Evolutionary conservation across 1,284 basidiomycete genomes (phyloP).

Genomic region (Rhodotorula sp.): DNA sequence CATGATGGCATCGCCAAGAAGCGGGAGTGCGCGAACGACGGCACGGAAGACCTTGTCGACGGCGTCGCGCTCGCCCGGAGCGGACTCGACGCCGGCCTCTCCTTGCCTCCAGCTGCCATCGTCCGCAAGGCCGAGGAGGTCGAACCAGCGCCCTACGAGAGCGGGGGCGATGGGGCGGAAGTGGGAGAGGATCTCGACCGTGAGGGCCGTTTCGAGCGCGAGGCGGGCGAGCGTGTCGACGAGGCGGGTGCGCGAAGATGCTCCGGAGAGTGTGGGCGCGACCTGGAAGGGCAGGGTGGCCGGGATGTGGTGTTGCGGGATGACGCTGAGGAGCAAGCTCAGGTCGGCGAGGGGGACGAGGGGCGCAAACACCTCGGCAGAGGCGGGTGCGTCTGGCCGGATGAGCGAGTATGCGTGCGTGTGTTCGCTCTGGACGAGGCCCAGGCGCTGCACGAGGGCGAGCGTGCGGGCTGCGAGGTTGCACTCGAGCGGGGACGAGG

Average conservation of each 20-base stretch:
- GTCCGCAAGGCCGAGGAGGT: conserved; percentile 38
- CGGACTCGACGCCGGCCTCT: conserved; percentile 19
- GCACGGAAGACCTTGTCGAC: conserved; percentile 40
- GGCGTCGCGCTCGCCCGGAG: conserved; percentile 29
- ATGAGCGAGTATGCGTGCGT: background rate
- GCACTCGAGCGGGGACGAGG: conserved; percentile 15
- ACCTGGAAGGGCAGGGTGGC: conserved; percentile 11
- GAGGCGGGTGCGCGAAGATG: conserved; percentile 16
- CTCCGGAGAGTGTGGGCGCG: background rate
- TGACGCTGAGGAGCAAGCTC: conserved; percentile 20
- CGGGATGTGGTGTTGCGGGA: conserved; percentile 12
- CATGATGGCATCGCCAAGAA: conserved; percentile 46
- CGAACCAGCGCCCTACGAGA: conserved; percentile 45
- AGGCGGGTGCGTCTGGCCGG: conserved; percentile 4
- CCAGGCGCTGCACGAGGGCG: conserved; percentile 18
- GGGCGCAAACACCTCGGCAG: conserved; percentile 10
- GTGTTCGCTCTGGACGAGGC: background rate
- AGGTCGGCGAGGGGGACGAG: conserved; percentile 33
- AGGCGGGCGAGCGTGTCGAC: conserved; percentile 45
- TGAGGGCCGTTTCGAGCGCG: conserved; percentile 45
- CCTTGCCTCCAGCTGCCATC: conserved; percentile 16
- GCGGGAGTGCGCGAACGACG: conserved; percentile 34
- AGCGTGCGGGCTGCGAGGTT: conserved; percentile 17
- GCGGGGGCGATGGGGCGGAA: conserved; percentile 48
- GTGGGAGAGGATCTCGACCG: conserved; percentile 42